Base-by-base conservation (phyloP, 306 rosid species). In the Astragalus membranaceus region DNA sequence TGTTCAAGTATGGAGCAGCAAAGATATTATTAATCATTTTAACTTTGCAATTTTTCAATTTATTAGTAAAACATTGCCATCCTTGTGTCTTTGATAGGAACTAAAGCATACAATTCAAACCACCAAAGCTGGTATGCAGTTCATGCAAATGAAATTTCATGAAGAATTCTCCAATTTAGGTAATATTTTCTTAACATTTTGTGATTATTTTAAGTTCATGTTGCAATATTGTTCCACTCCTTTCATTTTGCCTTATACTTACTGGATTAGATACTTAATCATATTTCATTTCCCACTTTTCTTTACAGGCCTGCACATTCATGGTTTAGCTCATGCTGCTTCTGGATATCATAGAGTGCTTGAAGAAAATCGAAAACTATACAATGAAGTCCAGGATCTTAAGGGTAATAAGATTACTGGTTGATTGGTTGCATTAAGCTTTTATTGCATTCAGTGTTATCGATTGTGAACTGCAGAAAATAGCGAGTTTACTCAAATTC, bases 331-430 rank as follows among this genome's bases (percentile, higher is more conserved):
- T 85, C 88, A 88, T 69, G 97, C 97, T 58, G 98, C 98, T 20
- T 87, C 96, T 62, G 97, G 97, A 47, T 93, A 93, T 79, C 97
- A 93, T 65, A 88, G 75, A 79, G 98, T 93, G 69, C 96, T 93
- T 6, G 94, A 88, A 74, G 98, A 93, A 83, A 93, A 93, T 75
- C 91, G 97, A 61, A 93, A 82, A 78, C 83, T 93, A 66, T 93
- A 93, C 81, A 93, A 90, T 77, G 94, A 88, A 84, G 97, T 93
- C 47, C 98, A 93, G 72, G 98, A 93, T 79, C 98, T 93, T 63
- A 90, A 90, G 77, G 98, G 98, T 90, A 88, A 83, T 58, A 68
- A 69, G 14, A 69, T 53, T 58, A 13, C 26, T 50, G 44, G 32
- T 69, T 37, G 47, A 8, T 17, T 48, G n/a, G 7, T 23, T 73